phyloP scores from a whole-genome alignment of 2,329 filamentous ascomycete genomes.

The Trichoderma sp. region DNA sequence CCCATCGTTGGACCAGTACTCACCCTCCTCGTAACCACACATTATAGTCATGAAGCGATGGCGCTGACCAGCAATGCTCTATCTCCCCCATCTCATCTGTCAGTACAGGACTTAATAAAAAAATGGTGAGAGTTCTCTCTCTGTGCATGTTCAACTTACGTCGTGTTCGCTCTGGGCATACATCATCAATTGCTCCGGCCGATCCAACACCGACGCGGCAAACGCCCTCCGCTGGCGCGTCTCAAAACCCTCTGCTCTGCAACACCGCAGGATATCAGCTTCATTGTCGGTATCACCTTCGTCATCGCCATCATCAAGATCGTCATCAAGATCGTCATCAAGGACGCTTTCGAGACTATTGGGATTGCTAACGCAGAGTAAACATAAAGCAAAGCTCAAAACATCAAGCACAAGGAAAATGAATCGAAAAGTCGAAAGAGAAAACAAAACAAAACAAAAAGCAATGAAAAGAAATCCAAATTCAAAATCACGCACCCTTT shows the following conservation, averaged over 20 bases:
- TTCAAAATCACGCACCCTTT: not conserved
- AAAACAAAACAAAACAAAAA: not conserved
- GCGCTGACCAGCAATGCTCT: constrained; percentile 61
- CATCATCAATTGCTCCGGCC: constrained; percentile 63
- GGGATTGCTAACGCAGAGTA: not conserved
- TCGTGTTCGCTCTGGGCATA: constrained; percentile 58
- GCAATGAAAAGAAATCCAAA: not conserved
- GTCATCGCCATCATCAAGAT: constrained; percentile 30
- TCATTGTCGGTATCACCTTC: not conserved
- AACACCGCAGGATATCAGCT: constrained; percentile 10
- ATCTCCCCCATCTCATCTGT: not conserved
- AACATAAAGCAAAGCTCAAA: not conserved
- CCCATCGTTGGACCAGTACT: constrained; percentile 25
- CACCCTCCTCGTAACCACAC: constrained; percentile 52
- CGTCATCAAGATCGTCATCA: constrained; percentile 17
- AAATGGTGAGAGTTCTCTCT: not conserved
- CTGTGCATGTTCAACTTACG: constrained; percentile 49
- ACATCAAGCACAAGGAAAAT: not conserved
- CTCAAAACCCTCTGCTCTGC: constrained; percentile 47
- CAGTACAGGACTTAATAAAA: not conserved
- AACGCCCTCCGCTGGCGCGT: constrained; percentile 51
- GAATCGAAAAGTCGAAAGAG: not conserved
- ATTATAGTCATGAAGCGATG: constrained; percentile 61
- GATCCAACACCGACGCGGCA: constrained; percentile 59
- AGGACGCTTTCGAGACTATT: not conserved